Evolutionary conservation across 2,329 filamentous ascomycete genomes (phyloP), one percentile per base, ranked within the genome.

Genomic region (Apiospora aurea): DNA sequence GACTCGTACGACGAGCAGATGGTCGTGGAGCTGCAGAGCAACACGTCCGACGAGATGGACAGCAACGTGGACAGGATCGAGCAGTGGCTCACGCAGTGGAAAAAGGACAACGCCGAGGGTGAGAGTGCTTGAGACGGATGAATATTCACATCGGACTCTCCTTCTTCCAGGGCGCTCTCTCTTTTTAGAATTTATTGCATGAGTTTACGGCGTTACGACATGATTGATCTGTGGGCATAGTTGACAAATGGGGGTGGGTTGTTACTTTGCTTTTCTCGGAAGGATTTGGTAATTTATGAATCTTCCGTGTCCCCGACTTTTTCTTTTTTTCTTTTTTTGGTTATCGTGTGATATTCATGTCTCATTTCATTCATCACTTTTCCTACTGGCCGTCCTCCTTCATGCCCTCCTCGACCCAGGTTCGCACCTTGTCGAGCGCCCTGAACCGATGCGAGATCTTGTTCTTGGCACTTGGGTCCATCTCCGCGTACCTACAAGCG

Each of bases 391-490:
- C 29, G 38, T 69, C 75, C 47, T 74, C 73, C 70, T 77, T 78
- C 75, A 80, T 74, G 14, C 76, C 78, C 34, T 64, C 85, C 72
- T 88, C 87, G 76, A 97, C 88, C 94, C 96, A 98, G 47, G 86
- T 87, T 79, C 94, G 93, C 75, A 99, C 87, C 83, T 97, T 97
- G 75, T 91, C 88, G 70, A 99, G 85, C n/a, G 96, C 96, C 79
- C 92, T 94, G 75, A 89, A 92, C 61, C 96, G 93, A 84, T 99
- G 96, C 38, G 95, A 98, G 78, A 99, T 94, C 79, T 91, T 90
- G 85, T 98, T 99, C 90, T 97, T 97, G 80, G 91, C 90, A 13
- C 81, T 84, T 82, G 93, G 95, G 69, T 94, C 93, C 96, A 99
- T 99, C 85, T 99, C 96, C 41, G 96, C 96, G 81, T 97, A 93